A percentile compares a stretch with the other conserved stretches of the same genome.
These are phyloP conservation scores for Powellomyces hirtus DNA, from an alignment of 192 early-diverging fungal species.

Conservation along the genomic window DNA sequence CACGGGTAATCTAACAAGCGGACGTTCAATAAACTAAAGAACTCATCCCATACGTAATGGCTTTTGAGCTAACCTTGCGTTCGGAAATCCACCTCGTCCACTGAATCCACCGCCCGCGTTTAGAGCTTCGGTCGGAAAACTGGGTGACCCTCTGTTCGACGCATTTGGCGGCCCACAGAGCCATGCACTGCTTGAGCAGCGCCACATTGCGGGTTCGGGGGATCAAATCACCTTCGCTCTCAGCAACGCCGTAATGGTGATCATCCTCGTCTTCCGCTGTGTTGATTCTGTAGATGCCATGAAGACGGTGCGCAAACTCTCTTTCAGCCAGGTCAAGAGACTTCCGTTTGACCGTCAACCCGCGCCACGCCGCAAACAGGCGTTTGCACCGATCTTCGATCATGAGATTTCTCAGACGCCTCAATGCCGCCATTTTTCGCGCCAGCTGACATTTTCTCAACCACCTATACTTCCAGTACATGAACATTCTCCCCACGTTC, in stretches of 20 bases:
- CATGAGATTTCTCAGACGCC: neutral
- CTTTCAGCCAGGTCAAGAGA: neutral
- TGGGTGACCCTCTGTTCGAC: neutral
- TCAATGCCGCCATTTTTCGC: neutral
- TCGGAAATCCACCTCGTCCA: neutral
- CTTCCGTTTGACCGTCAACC: neutral
- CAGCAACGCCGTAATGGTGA: no score
- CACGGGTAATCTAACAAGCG: no score
- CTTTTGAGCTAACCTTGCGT: no score
- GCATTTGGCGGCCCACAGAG: neutral
- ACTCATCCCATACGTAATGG: no score
- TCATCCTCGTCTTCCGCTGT: neutral
- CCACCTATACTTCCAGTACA: neutral
- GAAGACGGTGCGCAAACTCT: neutral
- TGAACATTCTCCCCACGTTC: neutral
- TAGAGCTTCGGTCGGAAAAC: neutral
- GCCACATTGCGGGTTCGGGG: neutral
- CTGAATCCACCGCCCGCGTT: neutral
- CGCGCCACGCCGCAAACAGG: neutral
- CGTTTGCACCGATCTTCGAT: neutral
- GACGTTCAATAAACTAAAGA: no score
- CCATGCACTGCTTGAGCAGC: neutral
- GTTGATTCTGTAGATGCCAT: neutral
- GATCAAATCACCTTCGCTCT: no score
- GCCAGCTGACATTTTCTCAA: neutral